phyloP scores from a whole-genome alignment of 202 grass and related monocot genomes.

The Eragrostis tef region DNA sequence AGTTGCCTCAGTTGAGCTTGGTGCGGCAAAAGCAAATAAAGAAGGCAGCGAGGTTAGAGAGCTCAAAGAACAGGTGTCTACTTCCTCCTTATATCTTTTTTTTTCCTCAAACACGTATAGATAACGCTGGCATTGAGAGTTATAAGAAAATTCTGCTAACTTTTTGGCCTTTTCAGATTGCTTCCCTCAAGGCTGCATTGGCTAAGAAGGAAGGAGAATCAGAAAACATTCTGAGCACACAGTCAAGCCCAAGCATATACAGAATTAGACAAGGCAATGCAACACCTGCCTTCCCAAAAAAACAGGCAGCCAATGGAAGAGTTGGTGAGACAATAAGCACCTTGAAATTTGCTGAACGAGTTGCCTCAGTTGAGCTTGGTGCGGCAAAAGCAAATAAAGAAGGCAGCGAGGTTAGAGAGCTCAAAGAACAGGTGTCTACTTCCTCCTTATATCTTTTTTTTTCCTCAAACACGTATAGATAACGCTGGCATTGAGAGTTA shows the following conservation, averaged over 20 bases:
- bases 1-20: conserved; percentile 90
- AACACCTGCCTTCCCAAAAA: conserved; percentile 46
- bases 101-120: background rate
- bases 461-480: background rate
- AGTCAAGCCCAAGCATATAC: conserved; percentile 57
- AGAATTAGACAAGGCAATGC: conserved; percentile 50
- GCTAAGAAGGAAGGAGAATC: conserved; percentile 63
- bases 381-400: conserved; percentile 80
- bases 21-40: conserved; percentile 76
- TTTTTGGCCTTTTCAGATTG: conserved; percentile 61
- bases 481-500: conserved; percentile 8
- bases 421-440: conserved; percentile 74
- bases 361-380: conserved; percentile 91
- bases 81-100: background rate
- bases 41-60: conserved; percentile 74
- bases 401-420: conserved; percentile 66
- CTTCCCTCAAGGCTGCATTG: conserved; percentile 71
- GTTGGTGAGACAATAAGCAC: conserved; percentile 80
- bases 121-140: background rate
- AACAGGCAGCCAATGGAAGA: conserved; percentile 72
- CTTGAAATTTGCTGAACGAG: conserved; percentile 93
- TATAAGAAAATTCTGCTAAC: conserved; percentile 32
- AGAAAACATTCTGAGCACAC: conserved; percentile 53
- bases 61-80: conserved; percentile 76
- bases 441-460: background rate